phyloP scores from a whole-genome alignment of 2,329 filamentous ascomycete species.

The Chrysoporthe austroafricana region DNA sequence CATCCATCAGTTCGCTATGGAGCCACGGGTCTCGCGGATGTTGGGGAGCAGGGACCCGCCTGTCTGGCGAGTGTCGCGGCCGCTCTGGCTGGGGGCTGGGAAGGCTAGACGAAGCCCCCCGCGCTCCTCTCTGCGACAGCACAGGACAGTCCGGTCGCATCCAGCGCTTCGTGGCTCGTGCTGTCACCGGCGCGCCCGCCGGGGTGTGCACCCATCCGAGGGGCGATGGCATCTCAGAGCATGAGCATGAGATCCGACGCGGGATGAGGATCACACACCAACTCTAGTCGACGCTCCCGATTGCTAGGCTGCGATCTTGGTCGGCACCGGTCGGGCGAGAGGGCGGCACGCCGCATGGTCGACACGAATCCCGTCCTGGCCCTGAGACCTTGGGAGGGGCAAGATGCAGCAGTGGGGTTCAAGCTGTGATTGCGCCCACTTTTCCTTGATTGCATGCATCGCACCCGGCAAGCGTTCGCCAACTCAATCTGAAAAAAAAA shows the following conservation, averaged over 20 bases:
- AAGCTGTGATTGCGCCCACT: conserved; percentile 8
- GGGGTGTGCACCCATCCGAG: background rate
- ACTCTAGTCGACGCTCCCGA: background rate
- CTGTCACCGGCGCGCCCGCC: background rate
- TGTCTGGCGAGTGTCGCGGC: conserved; percentile 20
- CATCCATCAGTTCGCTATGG: conserved; percentile 19
- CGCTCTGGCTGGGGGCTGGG: conserved; percentile 11
- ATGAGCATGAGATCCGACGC: background rate
- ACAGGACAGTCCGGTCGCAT: conserved; percentile 25
- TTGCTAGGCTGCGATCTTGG: too few relatives aligned
- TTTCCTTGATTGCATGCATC: conserved; percentile 19
- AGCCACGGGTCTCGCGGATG: conserved; percentile 27
- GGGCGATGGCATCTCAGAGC: background rate
- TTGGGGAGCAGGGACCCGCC: conserved; percentile 20
- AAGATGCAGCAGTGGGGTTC: conserved; percentile 20
- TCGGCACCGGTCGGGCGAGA: too few relatives aligned
- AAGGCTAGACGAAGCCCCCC: conserved; percentile 15
- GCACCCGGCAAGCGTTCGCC: conserved; percentile 1
- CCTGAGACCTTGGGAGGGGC: conserved; percentile 10
- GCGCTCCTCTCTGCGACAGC: conserved; percentile 17
- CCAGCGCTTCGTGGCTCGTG: conserved; percentile 19
- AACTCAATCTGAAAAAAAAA: conserved; percentile 5
- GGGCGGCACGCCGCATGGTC: conserved; percentile 5
- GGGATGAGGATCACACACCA: background rate
- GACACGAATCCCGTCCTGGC: conserved; percentile 20